Conservation (phyloP, 768 basidiomycete genomes). For the Boletus eberwhitei region DNA sequence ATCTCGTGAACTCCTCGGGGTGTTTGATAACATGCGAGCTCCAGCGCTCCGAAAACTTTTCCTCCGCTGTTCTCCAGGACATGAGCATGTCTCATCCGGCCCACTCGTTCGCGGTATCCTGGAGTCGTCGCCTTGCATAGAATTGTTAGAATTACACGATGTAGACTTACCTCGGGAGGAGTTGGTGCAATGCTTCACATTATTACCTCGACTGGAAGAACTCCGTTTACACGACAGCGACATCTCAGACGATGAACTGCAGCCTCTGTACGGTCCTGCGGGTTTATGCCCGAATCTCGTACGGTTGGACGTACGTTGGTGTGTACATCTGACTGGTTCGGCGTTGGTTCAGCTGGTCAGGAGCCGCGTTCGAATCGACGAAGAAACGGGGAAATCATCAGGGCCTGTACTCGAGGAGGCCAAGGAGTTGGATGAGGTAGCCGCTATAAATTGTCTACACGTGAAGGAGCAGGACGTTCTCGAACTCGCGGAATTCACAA, state of each 20-base stretch:
- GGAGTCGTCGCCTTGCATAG: conserved; percentile 32
- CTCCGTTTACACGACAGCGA: conserved; percentile 58
- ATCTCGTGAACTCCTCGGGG: conserved; percentile 28
- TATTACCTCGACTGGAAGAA: conserved; percentile 41
- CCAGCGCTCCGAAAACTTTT: conserved; percentile 38
- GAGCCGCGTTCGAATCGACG: conserved; percentile 31
- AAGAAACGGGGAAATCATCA: background rate
- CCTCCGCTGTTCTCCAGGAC: conserved; percentile 35
- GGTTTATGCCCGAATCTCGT: conserved; percentile 47
- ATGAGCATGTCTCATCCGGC: conserved; percentile 24
- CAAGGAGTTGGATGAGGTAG: conserved; percentile 42
- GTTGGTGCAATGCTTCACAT: conserved; percentile 35
- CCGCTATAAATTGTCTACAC: conserved; percentile 55
- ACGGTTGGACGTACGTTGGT: conserved; percentile 57
- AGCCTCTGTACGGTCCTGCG: conserved; percentile 35
- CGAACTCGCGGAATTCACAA: conserved; percentile 43
- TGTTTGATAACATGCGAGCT: conserved; percentile 29
- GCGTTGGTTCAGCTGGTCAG: conserved; percentile 49
- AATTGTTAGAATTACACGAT: conserved; percentile 48
- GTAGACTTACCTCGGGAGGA: conserved; percentile 40
- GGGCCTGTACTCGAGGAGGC: conserved; percentile 2
- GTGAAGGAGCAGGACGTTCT: conserved; percentile 54
- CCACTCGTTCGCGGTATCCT: conserved; percentile 31
- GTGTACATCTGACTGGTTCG: conserved; percentile 48
- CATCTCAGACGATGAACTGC: conserved; percentile 46